These are phyloP conservation scores for Cadophora malorum DNA, from an alignment of 2,329 filamentous ascomycete species.

Conservation along the genomic window DNA sequence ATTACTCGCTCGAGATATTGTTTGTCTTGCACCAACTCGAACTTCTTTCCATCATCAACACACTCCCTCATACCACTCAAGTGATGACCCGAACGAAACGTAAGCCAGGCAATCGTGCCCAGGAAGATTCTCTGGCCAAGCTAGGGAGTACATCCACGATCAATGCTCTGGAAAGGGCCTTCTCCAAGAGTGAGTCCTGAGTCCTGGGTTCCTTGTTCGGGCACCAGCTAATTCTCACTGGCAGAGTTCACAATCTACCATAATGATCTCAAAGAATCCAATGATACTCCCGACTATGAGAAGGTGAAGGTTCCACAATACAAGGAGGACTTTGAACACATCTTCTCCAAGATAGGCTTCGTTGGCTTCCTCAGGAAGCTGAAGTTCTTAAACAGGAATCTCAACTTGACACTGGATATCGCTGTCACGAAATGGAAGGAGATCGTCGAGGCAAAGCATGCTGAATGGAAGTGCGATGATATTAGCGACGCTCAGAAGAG, in stretches of 20 bases:
- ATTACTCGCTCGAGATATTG: background rate
- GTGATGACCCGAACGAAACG: background rate
- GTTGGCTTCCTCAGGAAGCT: background rate
- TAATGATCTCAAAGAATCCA: background rate
- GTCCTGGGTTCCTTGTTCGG: no score
- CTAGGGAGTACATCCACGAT: background rate
- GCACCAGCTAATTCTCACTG: background rate
- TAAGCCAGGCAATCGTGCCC: background rate
- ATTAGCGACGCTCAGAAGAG: background rate
- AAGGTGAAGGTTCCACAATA: background rate
- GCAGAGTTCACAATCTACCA: background rate
- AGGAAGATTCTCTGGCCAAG: no score
- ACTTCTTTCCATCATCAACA: background rate
- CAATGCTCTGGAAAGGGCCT: background rate
- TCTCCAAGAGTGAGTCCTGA: slow-evolving; percentile 9
- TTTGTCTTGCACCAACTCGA: background rate
- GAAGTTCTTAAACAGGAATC: background rate
- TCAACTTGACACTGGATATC: background rate
- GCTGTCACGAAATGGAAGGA: background rate
- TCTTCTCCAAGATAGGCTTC: background rate
- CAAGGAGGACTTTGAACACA: background rate
- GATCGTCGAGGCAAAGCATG: background rate
- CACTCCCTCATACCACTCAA: background rate
- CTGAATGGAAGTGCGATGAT: background rate
- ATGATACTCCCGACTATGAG: no score